phyloP scores from a whole-genome alignment of 192 early-diverging fungal species.

The Backusella macrospora region DNA sequence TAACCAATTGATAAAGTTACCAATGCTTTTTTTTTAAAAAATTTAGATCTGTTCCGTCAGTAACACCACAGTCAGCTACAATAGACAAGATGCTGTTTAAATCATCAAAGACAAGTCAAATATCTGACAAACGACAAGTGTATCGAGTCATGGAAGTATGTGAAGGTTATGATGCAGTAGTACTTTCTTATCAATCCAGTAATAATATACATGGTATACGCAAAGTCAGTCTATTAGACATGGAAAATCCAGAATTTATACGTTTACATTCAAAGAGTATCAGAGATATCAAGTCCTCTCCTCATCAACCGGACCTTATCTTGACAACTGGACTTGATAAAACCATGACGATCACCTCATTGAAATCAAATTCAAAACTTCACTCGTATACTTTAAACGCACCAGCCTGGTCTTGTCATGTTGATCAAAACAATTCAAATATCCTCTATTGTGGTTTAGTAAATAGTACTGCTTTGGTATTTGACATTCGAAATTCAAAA shows the following conservation, averaged over 20 bases:
- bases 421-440: conserved; percentile 20
- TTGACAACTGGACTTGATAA: conserved; percentile 27
- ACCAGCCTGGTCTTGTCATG: conserved; percentile 33
- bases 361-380: conserved; percentile 24
- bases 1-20: too few relatives aligned
- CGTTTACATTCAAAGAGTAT: conserved; percentile 23
- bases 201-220: conserved; percentile 20
- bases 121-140: background rate
- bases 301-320: background rate
- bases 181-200: background rate
- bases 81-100: background rate
- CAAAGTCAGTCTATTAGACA: conserved; percentile 21
- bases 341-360: conserved; percentile 26
- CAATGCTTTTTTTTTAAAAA: background rate
- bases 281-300: conserved; percentile 22
- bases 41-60: background rate
- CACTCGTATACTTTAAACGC: conserved; percentile 21
- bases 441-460: conserved; percentile 30
- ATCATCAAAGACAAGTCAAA: background rate
- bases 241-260: conserved; percentile 12
- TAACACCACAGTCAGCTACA: background rate
- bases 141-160: conserved; percentile 17
- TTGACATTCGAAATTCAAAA: conserved; percentile 31
- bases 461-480: conserved; percentile 23
- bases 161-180: background rate